Evolutionary conservation across 2,329 filamentous ascomycete genomes (phyloP), one percentile per base, ranked within the genome.

Genomic region (Colletotrichum australisinense): DNA sequence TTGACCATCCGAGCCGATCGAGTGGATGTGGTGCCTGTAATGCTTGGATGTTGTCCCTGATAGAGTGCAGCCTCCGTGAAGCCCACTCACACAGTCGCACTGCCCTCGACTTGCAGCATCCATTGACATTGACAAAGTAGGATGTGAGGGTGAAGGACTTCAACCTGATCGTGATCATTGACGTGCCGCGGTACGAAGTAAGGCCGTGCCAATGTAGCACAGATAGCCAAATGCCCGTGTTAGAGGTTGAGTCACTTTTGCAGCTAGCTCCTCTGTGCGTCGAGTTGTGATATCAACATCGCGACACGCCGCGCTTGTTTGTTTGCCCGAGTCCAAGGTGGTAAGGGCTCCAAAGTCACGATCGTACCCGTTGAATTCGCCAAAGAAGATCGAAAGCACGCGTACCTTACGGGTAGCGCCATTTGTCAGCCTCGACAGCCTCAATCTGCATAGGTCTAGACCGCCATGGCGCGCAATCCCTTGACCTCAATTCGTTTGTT

Each of bases 1-100:
- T 56, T 24, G 49, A 57, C n/a, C n/a, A 16, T 19, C 14, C 38
- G 16, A 42, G 38, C 19, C 38, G 16, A 42, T n/a, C n/a, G n/a
- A n/a, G n/a, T n/a, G n/a, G n/a, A n/a, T n/a, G n/a, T n/a, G n/a
- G n/a, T n/a, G n/a, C n/a, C n/a, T n/a, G n/a, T n/a, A n/a, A n/a
- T n/a, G n/a, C n/a, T n/a, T n/a, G 49, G 26, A 64, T 49, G n/a
- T 55, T 30, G 66, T 70, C 53, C 35, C 60, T 35, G 46, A 64
- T 69, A 63, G 55, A 73, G 59, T 70, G 38, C 35, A 22, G 66
- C 60, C 65, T 55, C 24, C 42, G 42, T 65, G 26, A 26, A 59
- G 30, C 55, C 66, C 66, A 65, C 60, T 55, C 70, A 55, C 69
- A 64, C 69, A 65, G 55, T 55, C 70, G 46, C 69, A 64, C 69